Base-by-base conservation (phyloP, 768 basidiomycete genomes). In the Hygrocybe punicea region DNA sequence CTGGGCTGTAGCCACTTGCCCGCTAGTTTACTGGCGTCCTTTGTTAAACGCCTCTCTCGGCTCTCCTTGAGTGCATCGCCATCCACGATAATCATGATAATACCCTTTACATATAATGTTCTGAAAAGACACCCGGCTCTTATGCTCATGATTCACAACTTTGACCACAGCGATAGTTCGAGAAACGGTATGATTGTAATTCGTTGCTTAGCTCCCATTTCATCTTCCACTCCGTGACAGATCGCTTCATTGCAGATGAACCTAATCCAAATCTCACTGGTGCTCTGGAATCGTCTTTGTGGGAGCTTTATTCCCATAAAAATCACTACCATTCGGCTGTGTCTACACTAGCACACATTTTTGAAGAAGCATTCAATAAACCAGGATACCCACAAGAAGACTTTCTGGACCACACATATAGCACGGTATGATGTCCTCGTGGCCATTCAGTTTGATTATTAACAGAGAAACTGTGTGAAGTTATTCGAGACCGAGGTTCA, bases 41-140 rank as follows among this genome's bases (percentile, higher is more conserved):
- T 98, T 71, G 78, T 97, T 65, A 98, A 98, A 70, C 86, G 92
- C 5, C 80, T 99, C 29, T 83, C 93, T 2, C 84, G 91, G 11
- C 78, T 98, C 2, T 87, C 93, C 7, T 79, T 98, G 10, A 76
- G 77, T 29, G 93, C 95, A 0, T 91, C 95, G 0, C 95, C 97
- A 7, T 85, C 94, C 13, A 95, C 90, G 0, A 85, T 97, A 29
- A 80, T 99, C 56, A 88, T 94, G 79, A 76, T 91, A 64, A 84
- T 99, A 42, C 94, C 97, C 2, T 91, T 98, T 73, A 85, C 87
- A 6, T 98, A 98, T 75, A 98, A 98, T 61, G 77, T 94, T 51
- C 81, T 99, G 63, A 97, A 97, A 69, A 78, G 83, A 8, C 96
- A 98, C 70, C 94, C 95, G 3, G 84, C 86, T 0, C 81, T 94